Evolutionary conservation across 208 protist species (phyloP).

Genomic region (Acanthamoeba divionensis): DNA sequence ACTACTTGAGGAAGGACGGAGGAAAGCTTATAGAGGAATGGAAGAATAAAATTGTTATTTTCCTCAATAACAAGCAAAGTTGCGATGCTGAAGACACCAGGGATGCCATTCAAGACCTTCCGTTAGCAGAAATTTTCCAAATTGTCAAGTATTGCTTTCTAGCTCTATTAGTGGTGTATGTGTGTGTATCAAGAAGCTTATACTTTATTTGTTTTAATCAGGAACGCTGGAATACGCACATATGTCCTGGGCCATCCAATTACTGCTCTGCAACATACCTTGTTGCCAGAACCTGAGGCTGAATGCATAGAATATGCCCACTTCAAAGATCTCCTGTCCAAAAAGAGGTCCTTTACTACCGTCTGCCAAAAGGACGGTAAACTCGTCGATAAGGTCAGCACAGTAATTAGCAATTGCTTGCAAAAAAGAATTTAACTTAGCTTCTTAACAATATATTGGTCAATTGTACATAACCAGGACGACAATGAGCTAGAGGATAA

Average conservation of each 20-base stretch:
- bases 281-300: too few relatives aligned
- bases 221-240: neutral
- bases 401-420: too few relatives aligned
- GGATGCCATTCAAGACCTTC: neutral
- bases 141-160: neutral
- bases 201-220: neutral
- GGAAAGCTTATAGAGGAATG: neutral
- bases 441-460: too few relatives aligned
- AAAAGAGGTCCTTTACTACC: too few relatives aligned
- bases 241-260: constrained; percentile 4
- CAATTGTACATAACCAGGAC: too few relatives aligned
- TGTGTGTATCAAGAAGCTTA: too few relatives aligned
- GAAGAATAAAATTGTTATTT: constrained; percentile 14
- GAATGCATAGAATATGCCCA: too few relatives aligned
- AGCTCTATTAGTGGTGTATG: neutral
- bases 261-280: neutral
- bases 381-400: too few relatives aligned
- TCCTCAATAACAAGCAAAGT: constrained; percentile 26
- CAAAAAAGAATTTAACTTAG: too few relatives aligned
- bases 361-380: too few relatives aligned
- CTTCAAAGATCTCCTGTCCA: too few relatives aligned
- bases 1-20: neutral
- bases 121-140: neutral
- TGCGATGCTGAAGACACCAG: neutral
- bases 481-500: too few relatives aligned